These are phyloP conservation scores for Trametes meyenii DNA, from an alignment of 768 basidiomycete species.

Conservation along the genomic window DNA sequence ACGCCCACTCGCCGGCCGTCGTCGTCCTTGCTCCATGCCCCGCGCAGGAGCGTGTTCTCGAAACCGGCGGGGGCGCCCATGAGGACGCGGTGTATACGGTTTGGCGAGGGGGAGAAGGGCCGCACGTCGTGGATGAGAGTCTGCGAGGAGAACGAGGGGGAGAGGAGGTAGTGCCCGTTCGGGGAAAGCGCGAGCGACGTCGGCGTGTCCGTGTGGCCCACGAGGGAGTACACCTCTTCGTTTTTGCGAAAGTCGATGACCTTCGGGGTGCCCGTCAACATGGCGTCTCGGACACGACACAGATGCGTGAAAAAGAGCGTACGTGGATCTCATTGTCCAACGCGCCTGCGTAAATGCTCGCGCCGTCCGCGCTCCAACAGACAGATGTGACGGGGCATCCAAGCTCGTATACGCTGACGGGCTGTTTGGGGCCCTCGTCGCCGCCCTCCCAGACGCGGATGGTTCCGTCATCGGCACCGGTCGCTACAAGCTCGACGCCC, in stretches of 20 bases:
- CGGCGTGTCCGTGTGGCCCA: constrained; percentile 90
- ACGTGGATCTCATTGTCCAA: constrained; percentile 97
- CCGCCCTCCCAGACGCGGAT: constrained; percentile 92
- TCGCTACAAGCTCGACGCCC: constrained; percentile 83
- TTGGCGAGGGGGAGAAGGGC: constrained; percentile 87
- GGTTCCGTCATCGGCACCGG: constrained; percentile 90
- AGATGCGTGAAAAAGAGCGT: constrained; percentile 34
- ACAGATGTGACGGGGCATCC: constrained; percentile 93
- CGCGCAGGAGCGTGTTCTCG: constrained; percentile 82
- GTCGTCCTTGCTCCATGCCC: constrained; percentile 87
- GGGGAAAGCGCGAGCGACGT: constrained; percentile 93
- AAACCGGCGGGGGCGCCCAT: constrained; percentile 93
- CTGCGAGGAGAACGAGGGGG: constrained; percentile 88
- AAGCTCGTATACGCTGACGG: constrained; percentile 79
- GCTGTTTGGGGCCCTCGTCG: constrained; percentile 68
- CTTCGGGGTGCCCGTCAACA: constrained; percentile 58
- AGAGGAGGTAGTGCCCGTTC: constrained; percentile 82
- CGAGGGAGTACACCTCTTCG: constrained; percentile 76
- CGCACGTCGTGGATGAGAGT: constrained; percentile 90
- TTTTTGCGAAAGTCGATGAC: constrained; percentile 90
- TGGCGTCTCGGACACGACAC: constrained; percentile 3
- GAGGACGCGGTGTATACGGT: constrained; percentile 76
- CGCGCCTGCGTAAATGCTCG: constrained; percentile 87
- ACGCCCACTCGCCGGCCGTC: constrained; percentile 82
- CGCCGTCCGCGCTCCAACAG: constrained; percentile 90